Evolutionary conservation across 116 monocot genomes (phyloP).

Genomic region (Posidonia oceanica): DNA sequence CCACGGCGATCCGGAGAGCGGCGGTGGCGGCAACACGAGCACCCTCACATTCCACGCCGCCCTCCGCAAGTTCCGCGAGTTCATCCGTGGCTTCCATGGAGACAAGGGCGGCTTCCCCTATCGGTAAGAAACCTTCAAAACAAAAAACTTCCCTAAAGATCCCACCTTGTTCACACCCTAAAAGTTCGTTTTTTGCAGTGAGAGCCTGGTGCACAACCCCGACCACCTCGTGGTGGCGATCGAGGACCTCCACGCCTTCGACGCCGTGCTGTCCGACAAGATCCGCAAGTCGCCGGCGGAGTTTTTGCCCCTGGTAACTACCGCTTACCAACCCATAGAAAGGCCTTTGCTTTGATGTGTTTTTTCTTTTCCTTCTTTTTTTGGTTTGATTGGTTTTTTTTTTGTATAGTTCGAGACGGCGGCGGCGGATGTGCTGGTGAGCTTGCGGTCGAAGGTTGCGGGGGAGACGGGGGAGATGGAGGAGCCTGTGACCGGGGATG

Average conservation of each 20-base stretch:
- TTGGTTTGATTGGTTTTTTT: conserved; percentile 3
- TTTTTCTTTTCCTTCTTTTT: neutral
- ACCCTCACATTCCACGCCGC: conserved; percentile 72
- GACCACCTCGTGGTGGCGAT: conserved; percentile 66
- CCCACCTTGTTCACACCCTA: too few relatives aligned
- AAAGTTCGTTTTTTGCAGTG: conserved; percentile 21
- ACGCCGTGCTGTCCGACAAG: conserved; percentile 78
- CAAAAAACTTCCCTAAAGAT: neutral
- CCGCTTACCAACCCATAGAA: neutral
- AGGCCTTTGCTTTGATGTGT: neutral
- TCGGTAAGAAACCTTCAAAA: conserved; percentile 25
- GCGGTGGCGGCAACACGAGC: conserved; percentile 4
- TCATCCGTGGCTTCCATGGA: conserved; percentile 82
- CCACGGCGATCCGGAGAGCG: conserved; percentile 45
- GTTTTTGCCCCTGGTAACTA: conserved; percentile 68
- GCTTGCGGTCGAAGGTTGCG: conserved; percentile 73
- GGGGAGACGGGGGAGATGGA: conserved; percentile 93
- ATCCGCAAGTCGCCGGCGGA: conserved; percentile 79
- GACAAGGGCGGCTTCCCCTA: conserved; percentile 76
- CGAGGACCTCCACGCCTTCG: conserved; percentile 84
- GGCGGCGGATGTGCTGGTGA: conserved; percentile 78
- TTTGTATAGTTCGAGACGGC: conserved; percentile 74
- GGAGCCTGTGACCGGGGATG: conserved; percentile 85
- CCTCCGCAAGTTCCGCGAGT: conserved; percentile 98
- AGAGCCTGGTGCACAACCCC: conserved; percentile 71